Evolutionary conservation across 1,139 yeast species (phyloP).

Genomic region (Kazachstania sp.): DNA sequence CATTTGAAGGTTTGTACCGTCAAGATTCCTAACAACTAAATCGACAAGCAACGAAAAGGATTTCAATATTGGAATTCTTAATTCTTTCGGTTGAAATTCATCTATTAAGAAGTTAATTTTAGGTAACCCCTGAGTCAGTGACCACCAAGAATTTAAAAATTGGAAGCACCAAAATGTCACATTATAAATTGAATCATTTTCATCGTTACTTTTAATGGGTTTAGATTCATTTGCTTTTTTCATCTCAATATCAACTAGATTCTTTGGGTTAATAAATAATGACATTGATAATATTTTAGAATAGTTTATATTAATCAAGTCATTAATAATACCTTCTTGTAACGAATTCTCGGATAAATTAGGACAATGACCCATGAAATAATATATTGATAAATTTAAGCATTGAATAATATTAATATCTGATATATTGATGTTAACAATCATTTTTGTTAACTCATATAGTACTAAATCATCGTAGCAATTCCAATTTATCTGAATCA

Average conservation of each 20-base stretch:
- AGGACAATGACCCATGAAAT: slow-evolving; percentile 20
- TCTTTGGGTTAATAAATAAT: slow-evolving; percentile 21
- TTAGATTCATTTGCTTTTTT: background rate
- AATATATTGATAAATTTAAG: slow-evolving; percentile 19
- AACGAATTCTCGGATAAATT: background rate
- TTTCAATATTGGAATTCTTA: slow-evolving; percentile 17
- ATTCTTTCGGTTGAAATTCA: slow-evolving; percentile 25
- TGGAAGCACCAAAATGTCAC: slow-evolving; percentile 27
- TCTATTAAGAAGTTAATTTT: slow-evolving; percentile 23
- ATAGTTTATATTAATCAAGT: slow-evolving; percentile 17
- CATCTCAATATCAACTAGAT: slow-evolving; percentile 12
- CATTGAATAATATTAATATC: slow-evolving; percentile 18
- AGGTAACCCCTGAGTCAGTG: slow-evolving; percentile 25
- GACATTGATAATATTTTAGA: slow-evolving; percentile 20
- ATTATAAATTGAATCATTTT: slow-evolving; percentile 1
- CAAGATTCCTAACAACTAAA: slow-evolving; percentile 16
- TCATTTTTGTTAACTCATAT: slow-evolving; percentile 22
- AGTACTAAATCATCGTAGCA: slow-evolving; percentile 24
- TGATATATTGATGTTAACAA: slow-evolving; percentile 14
- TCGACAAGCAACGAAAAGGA: slow-evolving; percentile 21
- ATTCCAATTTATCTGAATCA: slow-evolving; percentile 27
- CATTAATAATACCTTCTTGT: slow-evolving; percentile 13
- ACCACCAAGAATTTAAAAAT: slow-evolving; percentile 27
- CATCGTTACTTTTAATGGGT: slow-evolving; percentile 3
- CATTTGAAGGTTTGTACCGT: slow-evolving; percentile 20